Conservation (phyloP, 2,329 filamentous ascomycete genomes). For the Didymosphaeria variabile region DNA sequence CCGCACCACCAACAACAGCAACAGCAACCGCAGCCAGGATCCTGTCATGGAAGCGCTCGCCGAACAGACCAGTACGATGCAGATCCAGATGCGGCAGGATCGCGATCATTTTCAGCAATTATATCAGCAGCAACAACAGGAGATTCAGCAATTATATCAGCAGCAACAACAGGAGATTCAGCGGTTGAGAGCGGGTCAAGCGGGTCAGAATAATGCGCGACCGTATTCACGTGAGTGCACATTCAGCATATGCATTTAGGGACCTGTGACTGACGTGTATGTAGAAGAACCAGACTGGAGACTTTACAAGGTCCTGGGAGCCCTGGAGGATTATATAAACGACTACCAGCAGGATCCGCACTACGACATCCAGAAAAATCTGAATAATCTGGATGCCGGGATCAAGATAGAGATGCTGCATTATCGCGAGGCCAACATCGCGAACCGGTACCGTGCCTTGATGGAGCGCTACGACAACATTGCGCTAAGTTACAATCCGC, state of each 20-base stretch:
- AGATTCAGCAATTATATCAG: neutral
- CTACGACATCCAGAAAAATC: neutral
- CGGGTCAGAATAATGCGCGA: neutral
- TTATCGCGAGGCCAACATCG: neutral
- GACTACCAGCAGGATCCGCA: neutral
- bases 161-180: neutral
- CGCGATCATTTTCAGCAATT: neutral
- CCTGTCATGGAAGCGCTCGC: too few species aligned
- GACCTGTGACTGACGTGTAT: neutral
- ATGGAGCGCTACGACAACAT: neutral
- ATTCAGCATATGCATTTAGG: neutral
- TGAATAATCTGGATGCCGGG: neutral
- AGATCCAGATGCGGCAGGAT: neutral
- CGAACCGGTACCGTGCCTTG: neutral
- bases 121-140: neutral
- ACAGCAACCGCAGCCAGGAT: too few species aligned
- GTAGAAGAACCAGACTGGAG: neutral
- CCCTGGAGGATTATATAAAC: neutral
- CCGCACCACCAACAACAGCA: too few species aligned
- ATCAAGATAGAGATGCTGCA: neutral
- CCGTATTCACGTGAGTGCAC: neutral
- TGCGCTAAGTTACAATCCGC: neutral
- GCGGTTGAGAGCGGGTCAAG: too few species aligned
- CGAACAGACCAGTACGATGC: too few species aligned
- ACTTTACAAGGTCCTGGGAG: neutral